Conservation (phyloP, 139 green algal genomes). For the Chlorella sp. region DNA sequence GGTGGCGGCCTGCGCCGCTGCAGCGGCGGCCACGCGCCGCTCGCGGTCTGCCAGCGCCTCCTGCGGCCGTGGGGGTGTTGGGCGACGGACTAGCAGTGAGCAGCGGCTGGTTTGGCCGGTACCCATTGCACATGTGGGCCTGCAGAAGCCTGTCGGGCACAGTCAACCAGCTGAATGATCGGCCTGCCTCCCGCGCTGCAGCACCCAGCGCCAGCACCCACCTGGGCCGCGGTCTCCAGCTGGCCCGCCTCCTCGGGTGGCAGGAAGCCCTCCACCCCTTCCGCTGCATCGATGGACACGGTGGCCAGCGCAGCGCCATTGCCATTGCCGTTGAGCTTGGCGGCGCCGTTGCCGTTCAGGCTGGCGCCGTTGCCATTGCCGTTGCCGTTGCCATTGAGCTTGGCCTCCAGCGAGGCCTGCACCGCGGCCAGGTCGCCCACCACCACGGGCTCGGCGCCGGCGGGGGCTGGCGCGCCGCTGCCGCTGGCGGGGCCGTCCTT, state of each 20-base stretch:
- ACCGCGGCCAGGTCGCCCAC: constrained; percentile 29
- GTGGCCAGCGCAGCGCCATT: background rate
- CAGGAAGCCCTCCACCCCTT: constrained; percentile 63
- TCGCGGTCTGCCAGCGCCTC: background rate
- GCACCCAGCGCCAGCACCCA: no score
- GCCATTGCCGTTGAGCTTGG: constrained; percentile 50
- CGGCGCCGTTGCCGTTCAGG: constrained; percentile 30
- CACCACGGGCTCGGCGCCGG: constrained; percentile 29
- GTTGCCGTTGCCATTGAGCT: constrained; percentile 2
- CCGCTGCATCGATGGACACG: constrained; percentile 38
- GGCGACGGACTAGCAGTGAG: no score
- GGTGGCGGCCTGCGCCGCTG: constrained; percentile 2
- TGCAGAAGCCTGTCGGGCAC: no score
- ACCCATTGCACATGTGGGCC: no score
- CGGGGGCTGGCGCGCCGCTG: constrained; percentile 40
- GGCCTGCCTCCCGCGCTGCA: no score
- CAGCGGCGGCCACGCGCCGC: background rate
- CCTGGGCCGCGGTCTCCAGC: constrained; percentile 64
- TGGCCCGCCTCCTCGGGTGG: constrained; percentile 63
- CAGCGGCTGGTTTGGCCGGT: no score
- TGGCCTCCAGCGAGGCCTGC: constrained; percentile 22
- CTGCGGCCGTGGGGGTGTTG: no score
- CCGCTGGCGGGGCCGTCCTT: constrained; percentile 16
- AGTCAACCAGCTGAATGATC: no score
- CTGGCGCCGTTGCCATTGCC: constrained; percentile 10